A percentile compares a stretch with the other conserved stretches of the same genome.
These are phyloP conservation scores for Amanita phalloides DNA, from an alignment of 768 basidiomycete genomes.

Conservation along the genomic window DNA sequence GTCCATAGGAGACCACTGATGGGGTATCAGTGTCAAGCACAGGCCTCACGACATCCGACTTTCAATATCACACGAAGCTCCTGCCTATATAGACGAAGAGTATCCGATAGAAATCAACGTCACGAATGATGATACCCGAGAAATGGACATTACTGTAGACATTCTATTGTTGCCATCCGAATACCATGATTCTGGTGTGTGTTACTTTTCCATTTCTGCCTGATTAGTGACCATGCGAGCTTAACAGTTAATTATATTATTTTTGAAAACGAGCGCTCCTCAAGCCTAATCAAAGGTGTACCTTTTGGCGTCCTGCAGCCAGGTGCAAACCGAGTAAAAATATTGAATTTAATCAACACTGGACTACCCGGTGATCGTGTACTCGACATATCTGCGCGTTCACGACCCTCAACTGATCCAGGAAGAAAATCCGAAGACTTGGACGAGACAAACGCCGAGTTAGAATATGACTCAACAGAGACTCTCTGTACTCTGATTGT, in stretches of 20 bases:
- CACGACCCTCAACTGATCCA: slow-evolving; percentile 23
- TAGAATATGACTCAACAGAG: slow-evolving; percentile 32
- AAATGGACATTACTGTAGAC: slow-evolving; percentile 60
- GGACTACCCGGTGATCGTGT: slow-evolving; percentile 62
- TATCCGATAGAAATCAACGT: slow-evolving; percentile 67
- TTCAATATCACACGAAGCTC: slow-evolving; percentile 44
- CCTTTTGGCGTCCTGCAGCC: slow-evolving; percentile 53
- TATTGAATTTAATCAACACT: slow-evolving; percentile 47
- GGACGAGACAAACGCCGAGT: slow-evolving; percentile 12
- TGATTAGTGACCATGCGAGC: not conserved
- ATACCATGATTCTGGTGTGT: slow-evolving; percentile 60
- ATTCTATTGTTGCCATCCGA: slow-evolving; percentile 75
- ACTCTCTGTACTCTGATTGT: slow-evolving; percentile 56
- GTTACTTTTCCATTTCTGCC: slow-evolving; percentile 12
- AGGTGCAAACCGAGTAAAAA: slow-evolving; percentile 47
- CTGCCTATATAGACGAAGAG: slow-evolving; percentile 74
- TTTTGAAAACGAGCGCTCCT: slow-evolving; percentile 53
- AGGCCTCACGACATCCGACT: slow-evolving; percentile 49
- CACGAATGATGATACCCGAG: slow-evolving; percentile 58
- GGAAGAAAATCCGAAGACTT: slow-evolving; percentile 10
- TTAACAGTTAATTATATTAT: slow-evolving; percentile 49
- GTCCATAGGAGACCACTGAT: slow-evolving; percentile 2
- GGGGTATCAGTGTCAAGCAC: slow-evolving; percentile 40
- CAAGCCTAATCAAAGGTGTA: slow-evolving; percentile 66
- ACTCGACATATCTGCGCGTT: slow-evolving; percentile 75